Evolutionary conservation across 805 yeast genomes (phyloP), one percentile per base, ranked within the genome.

Genomic region (Metschnikowia reukaufii): DNA sequence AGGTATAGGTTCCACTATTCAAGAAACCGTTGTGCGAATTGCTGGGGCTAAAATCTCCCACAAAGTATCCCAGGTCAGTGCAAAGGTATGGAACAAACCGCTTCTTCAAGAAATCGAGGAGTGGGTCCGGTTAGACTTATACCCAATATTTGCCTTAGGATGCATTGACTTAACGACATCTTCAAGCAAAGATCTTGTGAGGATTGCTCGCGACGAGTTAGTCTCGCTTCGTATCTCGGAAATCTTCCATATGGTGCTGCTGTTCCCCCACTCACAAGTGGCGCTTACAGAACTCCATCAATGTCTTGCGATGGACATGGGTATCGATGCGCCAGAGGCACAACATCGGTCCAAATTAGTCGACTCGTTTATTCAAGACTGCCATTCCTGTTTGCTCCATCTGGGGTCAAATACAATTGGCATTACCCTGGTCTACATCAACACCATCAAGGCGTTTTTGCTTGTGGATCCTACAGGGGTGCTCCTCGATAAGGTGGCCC

Each of bases 401-500:
- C 85, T 96, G 3, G 96, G 96, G 17, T 78, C 86, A 1, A 82
- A 86, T 54, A 92, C 98, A 0, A 74, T 76, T 4, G 88, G 83
- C 42, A 82, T 89, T 6, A 77, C 92, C 20, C 66, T 79, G 2
- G 79, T 77, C 44, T 92, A 88, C 59, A 81, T 86, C 4, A 78
- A 82, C 13, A 81, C 91, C 1, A 84, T 91, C 37, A 75, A 81
- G 52, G 75, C 90, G 0, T 88, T 92, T 49, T 62, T 84, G 21
- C 66, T 83, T 0, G 70, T 94, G n/a, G 98, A 92, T 57, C 95
- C 96, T 6, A 74, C 87, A 32, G 96, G 96, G 0, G 92, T 88
- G 0, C 67, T 91, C 25, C 68, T 91, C 6, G 96, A 87, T 59
- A 80, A 81, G 40, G 91, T 88, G 0, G 81, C 88, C 1, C 66